Conservation (phyloP, 139 green algal species). For the Desmodesmus armatus region DNA sequence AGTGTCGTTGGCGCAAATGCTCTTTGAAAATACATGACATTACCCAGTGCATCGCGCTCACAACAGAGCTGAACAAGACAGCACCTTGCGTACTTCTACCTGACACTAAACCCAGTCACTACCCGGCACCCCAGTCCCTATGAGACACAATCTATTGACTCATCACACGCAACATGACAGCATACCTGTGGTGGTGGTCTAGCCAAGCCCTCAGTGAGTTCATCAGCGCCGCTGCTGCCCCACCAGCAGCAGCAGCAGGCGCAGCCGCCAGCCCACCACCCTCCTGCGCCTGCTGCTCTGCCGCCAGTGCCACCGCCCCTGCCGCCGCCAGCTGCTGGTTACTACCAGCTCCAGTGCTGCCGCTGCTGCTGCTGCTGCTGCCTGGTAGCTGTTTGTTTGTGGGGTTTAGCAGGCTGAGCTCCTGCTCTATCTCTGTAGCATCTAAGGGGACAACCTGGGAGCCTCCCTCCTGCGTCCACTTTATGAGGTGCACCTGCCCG, state of each 20-base stretch:
- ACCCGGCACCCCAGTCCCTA: too few relatives aligned
- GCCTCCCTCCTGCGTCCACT: slow-evolving; percentile 41
- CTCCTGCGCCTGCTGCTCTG: background rate
- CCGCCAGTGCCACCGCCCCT: background rate
- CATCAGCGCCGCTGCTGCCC: background rate
- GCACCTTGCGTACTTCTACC: too few relatives aligned
- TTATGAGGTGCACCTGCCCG: slow-evolving; percentile 64
- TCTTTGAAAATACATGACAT: too few relatives aligned
- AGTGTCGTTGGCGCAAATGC: too few relatives aligned
- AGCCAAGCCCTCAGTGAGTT: slow-evolving; percentile 48
- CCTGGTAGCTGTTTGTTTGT: slow-evolving; percentile 34
- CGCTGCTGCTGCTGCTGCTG: slow-evolving; percentile 25
- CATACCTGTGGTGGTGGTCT: slow-evolving; percentile 74
- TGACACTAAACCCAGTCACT: too few relatives aligned
- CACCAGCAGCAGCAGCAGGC: background rate
- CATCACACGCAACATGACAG: too few relatives aligned
- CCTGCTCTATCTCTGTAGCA: slow-evolving; percentile 32
- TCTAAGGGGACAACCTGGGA: slow-evolving; percentile 38
- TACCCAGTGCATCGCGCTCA: too few relatives aligned
- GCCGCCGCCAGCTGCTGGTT: too few relatives aligned
- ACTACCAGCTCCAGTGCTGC: background rate
- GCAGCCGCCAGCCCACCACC: background rate
- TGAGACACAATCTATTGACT: too few relatives aligned
- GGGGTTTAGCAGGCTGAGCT: slow-evolving; percentile 45
- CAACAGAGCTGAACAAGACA: too few relatives aligned